phyloP scores from a whole-genome alignment of 2,329 filamentous ascomycete genomes.

The Hypoxylon rubiginosum region DNA sequence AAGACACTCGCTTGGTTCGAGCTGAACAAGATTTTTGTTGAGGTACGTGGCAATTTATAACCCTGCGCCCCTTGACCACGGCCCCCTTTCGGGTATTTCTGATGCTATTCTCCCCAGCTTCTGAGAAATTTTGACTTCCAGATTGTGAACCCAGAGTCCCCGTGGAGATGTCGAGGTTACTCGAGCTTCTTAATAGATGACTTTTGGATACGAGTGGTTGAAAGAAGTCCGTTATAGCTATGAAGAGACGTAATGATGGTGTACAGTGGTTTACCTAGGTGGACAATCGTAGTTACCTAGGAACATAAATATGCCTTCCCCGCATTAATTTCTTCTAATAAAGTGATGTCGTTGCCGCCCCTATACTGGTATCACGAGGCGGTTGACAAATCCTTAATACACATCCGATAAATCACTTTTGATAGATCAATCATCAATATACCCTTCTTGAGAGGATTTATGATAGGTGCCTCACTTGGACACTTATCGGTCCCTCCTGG shows the following conservation, averaged over 20 bases:
- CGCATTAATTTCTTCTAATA: not conserved
- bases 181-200: slow-evolving; percentile 45
- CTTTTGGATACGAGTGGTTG: slow-evolving; percentile 40
- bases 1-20: slow-evolving; percentile 46
- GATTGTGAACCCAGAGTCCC: slow-evolving; percentile 40
- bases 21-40: slow-evolving; percentile 44
- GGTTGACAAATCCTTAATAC: too few species aligned
- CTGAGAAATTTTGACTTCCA: slow-evolving; percentile 45
- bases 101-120: slow-evolving; percentile 30
- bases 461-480: too few species aligned
- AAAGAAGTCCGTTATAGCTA: not conserved
- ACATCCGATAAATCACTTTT: too few species aligned
- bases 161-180: slow-evolving; percentile 42
- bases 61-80: not conserved
- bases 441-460: too few species aligned
- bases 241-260: not conserved
- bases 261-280: too few species aligned
- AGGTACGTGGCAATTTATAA: slow-evolving; percentile 22
- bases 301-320: too few species aligned
- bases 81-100: slow-evolving; percentile 2
- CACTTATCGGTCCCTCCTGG: too few species aligned
- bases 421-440: not conserved
- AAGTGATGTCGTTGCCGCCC: not conserved
- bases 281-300: too few species aligned
- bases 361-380: too few species aligned